Percentiles rank a stretch among this genome's conserved stretches.
These are phyloP conservation scores for Emiliania huxleyi DNA, from an alignment of 78 protist genomes.

Conservation along the genomic window DNA sequence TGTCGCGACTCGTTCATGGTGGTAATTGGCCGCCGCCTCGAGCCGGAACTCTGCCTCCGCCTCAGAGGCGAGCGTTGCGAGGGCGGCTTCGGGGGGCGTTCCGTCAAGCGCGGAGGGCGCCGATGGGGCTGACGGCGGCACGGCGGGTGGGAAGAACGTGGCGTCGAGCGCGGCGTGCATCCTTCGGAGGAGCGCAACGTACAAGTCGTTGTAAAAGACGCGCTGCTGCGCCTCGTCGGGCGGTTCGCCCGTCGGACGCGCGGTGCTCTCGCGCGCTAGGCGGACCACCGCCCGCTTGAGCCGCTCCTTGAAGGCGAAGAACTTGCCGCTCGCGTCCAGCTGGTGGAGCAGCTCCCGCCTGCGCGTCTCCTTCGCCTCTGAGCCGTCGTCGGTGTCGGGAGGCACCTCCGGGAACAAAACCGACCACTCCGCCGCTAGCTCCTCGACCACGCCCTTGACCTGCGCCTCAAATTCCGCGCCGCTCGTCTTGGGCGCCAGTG, in stretches of 20 bases:
- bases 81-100: background rate
- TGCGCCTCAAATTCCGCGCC: background rate
- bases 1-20: constrained; percentile 38
- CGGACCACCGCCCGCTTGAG: constrained; percentile 32
- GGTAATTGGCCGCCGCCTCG: background rate
- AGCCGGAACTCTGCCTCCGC: background rate
- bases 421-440: constrained; percentile 24
- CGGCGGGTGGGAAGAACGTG: background rate
- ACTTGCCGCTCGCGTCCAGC: constrained; percentile 37
- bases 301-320: constrained; percentile 35
- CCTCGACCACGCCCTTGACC: background rate
- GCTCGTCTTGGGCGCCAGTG: background rate
- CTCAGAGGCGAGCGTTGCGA: background rate
- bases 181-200: constrained; percentile 15
- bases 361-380: background rate
- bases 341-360: background rate
- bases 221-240: background rate
- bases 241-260: background rate
- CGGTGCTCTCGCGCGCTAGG: constrained; percentile 38
- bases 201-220: constrained; percentile 22
- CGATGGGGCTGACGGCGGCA: background rate
- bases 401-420: background rate
- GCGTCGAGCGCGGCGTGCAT: constrained; percentile 37
- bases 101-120: background rate
- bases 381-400: background rate